phyloP scores from a whole-genome alignment of 305 asterid species.

The Fraxinus dipetala region DNA sequence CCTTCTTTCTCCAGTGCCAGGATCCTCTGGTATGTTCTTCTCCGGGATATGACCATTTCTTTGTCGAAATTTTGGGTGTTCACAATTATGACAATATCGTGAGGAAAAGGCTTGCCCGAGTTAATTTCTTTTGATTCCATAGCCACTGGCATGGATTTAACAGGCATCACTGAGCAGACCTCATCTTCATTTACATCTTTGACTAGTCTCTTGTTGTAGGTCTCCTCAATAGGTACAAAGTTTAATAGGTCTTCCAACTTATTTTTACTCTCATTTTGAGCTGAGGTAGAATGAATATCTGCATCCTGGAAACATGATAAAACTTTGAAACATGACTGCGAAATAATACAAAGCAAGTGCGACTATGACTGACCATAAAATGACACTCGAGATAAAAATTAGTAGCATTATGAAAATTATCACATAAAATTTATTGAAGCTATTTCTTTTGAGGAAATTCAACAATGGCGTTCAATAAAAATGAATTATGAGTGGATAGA shows the following conservation, averaged over 20 bases:
- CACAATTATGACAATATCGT: conserved; percentile 60
- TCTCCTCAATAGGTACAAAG: conserved; percentile 51
- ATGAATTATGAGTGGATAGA: conserved; percentile 3
- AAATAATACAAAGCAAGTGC: conserved; percentile 15
- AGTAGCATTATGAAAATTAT: conserved; percentile 8
- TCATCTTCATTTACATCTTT: conserved; percentile 42
- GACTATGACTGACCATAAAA: conserved; percentile 17
- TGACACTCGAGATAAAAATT: conserved; percentile 21
- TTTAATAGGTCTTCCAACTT: conserved; percentile 55
- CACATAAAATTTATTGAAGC: conserved; percentile 9
- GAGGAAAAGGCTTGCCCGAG: conserved; percentile 40
- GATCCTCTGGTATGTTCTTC: conserved; percentile 86
- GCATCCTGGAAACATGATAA: conserved; percentile 42
- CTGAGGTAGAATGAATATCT: conserved; percentile 38
- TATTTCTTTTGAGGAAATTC: conserved; percentile 9
- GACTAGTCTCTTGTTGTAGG: conserved; percentile 31
- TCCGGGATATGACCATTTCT: conserved; percentile 91
- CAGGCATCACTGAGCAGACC: conserved; percentile 41
- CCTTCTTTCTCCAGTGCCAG: conserved; percentile 84
- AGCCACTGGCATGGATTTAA: conserved; percentile 38
- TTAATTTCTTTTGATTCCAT: conserved; percentile 47
- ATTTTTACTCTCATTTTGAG: conserved; percentile 35
- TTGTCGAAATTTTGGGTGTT: conserved; percentile 75
- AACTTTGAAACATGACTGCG: conserved; percentile 19
- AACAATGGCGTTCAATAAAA: neutral